These are phyloP conservation scores for Leccinum longicurvipes DNA, from an alignment of 768 basidiomycete genomes.

Conservation along the genomic window DNA sequence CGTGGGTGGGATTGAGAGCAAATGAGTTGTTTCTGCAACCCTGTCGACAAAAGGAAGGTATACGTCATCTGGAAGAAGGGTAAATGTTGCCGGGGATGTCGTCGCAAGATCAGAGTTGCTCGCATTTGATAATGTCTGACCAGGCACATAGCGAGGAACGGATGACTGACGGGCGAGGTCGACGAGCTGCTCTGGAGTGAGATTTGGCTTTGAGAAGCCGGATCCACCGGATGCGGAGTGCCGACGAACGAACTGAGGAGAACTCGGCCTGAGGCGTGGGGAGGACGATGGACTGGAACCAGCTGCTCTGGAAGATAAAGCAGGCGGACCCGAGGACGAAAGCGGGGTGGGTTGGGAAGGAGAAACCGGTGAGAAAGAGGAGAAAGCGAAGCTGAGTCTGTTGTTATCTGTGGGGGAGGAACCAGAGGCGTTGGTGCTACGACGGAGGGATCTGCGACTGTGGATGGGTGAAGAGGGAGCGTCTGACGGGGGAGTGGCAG, in stretches of 20 bases:
- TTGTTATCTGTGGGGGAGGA: conserved; percentile 24
- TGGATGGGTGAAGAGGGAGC: conserved; percentile 24
- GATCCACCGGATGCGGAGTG: conserved; percentile 33
- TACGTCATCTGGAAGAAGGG: conserved; percentile 70
- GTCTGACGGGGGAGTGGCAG: conserved; percentile 18
- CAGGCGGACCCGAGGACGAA: conserved; percentile 26
- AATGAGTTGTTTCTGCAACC: conserved; percentile 64
- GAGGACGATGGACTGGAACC: conserved; percentile 35
- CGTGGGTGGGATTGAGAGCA: conserved; percentile 65
- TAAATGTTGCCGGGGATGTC: conserved; percentile 55
- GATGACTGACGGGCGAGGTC: conserved; percentile 67
- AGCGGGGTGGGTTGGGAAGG: conserved; percentile 17
- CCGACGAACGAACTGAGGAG: conserved; percentile 37
- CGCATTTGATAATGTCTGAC: conserved; percentile 1
- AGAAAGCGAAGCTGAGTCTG: conserved; percentile 62
- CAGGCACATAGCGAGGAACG: conserved; percentile 32
- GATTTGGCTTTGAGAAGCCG: conserved; percentile 42
- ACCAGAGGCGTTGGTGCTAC: conserved; percentile 30
- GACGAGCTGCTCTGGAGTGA: conserved; percentile 71
- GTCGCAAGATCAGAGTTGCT: neutral
- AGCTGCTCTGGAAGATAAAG: conserved; percentile 30
- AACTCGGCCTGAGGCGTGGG: conserved; percentile 47
- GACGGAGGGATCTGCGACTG: conserved; percentile 32
- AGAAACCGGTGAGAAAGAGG: conserved; percentile 48
- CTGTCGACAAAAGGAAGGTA: conserved; percentile 87